phyloP scores from a whole-genome alignment of 1,284 basidiomycete species.

The Butyriboletus appendiculatus region DNA sequence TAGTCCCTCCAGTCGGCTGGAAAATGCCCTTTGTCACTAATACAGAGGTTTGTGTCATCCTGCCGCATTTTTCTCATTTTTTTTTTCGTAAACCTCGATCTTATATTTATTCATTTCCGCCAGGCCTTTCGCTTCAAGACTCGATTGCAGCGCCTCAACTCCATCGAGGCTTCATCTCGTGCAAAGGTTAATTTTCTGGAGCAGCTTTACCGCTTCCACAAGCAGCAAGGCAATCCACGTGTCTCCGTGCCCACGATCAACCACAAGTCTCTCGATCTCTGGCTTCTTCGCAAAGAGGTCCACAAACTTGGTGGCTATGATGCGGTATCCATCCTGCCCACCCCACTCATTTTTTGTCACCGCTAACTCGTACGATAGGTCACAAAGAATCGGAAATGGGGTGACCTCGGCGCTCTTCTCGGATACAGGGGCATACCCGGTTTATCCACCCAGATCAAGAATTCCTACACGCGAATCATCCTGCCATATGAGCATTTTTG shows the following conservation, averaged over 20 bases:
- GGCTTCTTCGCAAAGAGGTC: constrained; percentile 91
- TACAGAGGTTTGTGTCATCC: constrained; percentile 65
- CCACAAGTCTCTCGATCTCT: constrained; percentile 90
- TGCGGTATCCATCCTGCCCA: constrained; percentile 51
- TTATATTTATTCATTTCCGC: constrained; percentile 28
- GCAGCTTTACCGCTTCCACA: constrained; percentile 92
- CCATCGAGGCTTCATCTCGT: constrained; percentile 94
- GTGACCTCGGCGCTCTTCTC: constrained; percentile 77
- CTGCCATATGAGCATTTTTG: constrained; percentile 93
- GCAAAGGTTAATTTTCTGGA: constrained; percentile 98
- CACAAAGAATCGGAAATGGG: constrained; percentile 82
- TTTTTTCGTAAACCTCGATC: constrained; percentile 16
- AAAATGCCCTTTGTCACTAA: constrained; percentile 97
- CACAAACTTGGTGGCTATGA: constrained; percentile 87
- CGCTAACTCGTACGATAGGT: constrained; percentile 51
- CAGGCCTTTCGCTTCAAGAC: constrained; percentile 95
- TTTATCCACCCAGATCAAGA: constrained; percentile 85
- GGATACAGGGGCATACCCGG: constrained; percentile 84
- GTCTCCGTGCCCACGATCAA: constrained; percentile 92
- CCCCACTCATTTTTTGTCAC: constrained; percentile 22
- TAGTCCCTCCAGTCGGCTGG: constrained; percentile 94
- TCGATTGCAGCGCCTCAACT: constrained; percentile 92
- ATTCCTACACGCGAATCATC: constrained; percentile 89
- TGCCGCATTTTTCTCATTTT: constrained; percentile 31
- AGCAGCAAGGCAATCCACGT: constrained; percentile 85